These are phyloP conservation scores for Aphanomyces euteiches DNA, from an alignment of 352 stramenopile genomes.

Conservation along the genomic window DNA sequence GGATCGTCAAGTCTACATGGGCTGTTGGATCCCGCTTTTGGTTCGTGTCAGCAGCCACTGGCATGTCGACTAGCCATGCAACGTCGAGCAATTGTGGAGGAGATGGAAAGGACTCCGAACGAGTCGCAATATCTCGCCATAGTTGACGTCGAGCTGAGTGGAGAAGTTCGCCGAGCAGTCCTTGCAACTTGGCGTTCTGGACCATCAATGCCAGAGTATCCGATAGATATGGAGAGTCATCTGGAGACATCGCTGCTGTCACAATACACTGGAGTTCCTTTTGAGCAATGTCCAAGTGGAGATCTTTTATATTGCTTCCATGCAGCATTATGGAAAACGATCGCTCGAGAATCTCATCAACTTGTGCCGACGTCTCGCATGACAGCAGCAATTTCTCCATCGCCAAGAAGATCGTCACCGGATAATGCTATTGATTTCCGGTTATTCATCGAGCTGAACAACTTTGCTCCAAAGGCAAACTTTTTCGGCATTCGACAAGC, in stretches of 20 bases:
- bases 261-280: slow-evolving; percentile 1
- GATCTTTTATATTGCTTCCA: background rate
- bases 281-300: slow-evolving; percentile 1
- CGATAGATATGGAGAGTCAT: background rate
- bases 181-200: slow-evolving; percentile 3
- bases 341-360: slow-evolving; percentile 10
- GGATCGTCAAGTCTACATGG: background rate
- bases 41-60: background rate
- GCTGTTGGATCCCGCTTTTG: background rate
- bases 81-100: slow-evolving; percentile 6
- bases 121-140: slow-evolving; percentile 10
- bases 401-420: background rate
- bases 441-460: too few relatives aligned
- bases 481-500: too few relatives aligned
- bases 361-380: slow-evolving; percentile 10
- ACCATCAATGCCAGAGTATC: background rate
- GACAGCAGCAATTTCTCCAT: slow-evolving; percentile 18
- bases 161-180: slow-evolving; percentile 9
- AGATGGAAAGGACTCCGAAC: background rate
- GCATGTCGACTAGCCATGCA: slow-evolving; percentile 6
- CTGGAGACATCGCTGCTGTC: background rate
- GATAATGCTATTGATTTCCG: too few relatives aligned
- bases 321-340: background rate
- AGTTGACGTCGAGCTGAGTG: background rate
- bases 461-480: too few relatives aligned